A percentile compares a stretch with the other conserved stretches of the same genome.
These are phyloP conservation scores for Mucor irregularis DNA, from an alignment of 371 early-diverging fungal species.

Conservation along the genomic window DNA sequence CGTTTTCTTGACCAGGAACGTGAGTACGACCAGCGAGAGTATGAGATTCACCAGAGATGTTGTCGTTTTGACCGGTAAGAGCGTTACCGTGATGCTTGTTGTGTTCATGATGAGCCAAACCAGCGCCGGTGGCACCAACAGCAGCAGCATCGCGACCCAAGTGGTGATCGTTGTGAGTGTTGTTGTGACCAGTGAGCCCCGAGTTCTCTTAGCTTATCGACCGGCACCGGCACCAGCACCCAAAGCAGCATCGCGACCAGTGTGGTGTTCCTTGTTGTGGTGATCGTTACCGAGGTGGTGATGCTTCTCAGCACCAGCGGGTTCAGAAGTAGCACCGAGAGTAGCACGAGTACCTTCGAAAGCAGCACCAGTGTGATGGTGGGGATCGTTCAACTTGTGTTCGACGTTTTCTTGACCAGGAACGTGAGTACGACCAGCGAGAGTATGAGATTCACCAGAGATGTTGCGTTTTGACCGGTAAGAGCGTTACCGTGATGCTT, in stretches of 20 bases:
- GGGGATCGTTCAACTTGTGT: no score
- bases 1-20: no score
- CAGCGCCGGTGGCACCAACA: neutral
- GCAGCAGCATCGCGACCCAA: neutral
- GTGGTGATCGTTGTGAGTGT: neutral
- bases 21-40: no score
- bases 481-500: neutral
- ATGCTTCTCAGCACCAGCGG: neutral
- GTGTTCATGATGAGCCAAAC: neutral
- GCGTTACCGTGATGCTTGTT: neutral
- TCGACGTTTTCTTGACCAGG: no score
- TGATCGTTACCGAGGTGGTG: no score
- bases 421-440: no score
- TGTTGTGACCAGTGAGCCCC: neutral
- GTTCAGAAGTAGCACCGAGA: neutral
- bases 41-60: no score
- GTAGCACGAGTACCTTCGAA: neutral
- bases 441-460: no score
- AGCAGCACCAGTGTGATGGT: constrained; percentile 2
- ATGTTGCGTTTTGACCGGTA: no score
- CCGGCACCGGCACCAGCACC: neutral
- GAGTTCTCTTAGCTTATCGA: no score
- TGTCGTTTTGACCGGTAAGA: no score
- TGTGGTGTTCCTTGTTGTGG: no score
- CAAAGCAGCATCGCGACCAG: neutral